phyloP scores from a whole-genome alignment of 768 basidiomycete species.

The Trametes villosa region DNA sequence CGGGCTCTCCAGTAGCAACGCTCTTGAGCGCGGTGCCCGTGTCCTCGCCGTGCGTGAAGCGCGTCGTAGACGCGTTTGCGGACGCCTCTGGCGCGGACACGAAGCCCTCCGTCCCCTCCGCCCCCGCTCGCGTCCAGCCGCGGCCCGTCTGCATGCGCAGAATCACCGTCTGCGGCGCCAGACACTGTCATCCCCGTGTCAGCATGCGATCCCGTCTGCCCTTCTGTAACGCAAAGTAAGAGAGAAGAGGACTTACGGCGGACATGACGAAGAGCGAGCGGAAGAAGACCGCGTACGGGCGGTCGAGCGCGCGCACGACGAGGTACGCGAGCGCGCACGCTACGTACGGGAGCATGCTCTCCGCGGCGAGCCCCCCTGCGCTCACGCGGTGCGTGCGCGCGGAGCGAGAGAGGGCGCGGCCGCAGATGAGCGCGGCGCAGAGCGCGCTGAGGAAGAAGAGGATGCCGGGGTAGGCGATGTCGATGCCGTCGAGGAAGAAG shows the following conservation, averaged over 20 bases:
- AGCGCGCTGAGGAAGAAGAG: conserved; percentile 46
- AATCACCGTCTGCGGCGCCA: conserved; percentile 17
- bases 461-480: conserved; percentile 44
- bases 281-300: conserved; percentile 8
- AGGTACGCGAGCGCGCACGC: conserved; percentile 7
- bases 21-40: conserved; percentile 5
- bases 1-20: conserved; percentile 4
- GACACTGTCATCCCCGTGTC: neutral
- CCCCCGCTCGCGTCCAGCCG: conserved; percentile 7
- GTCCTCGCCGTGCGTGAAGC: neutral
- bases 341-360: conserved; percentile 18
- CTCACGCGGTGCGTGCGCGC: conserved; percentile 5
- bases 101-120: neutral
- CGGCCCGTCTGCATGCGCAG: conserved; percentile 13
- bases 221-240: neutral
- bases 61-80: neutral
- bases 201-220: no score
- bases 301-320: conserved; percentile 5
- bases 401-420: conserved; percentile 33
- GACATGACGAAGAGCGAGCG: conserved; percentile 14
- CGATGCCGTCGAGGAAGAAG: conserved; percentile 46
- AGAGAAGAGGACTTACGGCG: neutral
- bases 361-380: conserved; percentile 8
- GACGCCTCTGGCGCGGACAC: neutral
- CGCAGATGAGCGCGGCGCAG: conserved; percentile 43